Percentiles rank a stretch among this genome's conserved stretches.
phyloP scores from a whole-genome alignment of 1,284 basidiomycete genomes.

The Ceratobasidium sp. region DNA sequence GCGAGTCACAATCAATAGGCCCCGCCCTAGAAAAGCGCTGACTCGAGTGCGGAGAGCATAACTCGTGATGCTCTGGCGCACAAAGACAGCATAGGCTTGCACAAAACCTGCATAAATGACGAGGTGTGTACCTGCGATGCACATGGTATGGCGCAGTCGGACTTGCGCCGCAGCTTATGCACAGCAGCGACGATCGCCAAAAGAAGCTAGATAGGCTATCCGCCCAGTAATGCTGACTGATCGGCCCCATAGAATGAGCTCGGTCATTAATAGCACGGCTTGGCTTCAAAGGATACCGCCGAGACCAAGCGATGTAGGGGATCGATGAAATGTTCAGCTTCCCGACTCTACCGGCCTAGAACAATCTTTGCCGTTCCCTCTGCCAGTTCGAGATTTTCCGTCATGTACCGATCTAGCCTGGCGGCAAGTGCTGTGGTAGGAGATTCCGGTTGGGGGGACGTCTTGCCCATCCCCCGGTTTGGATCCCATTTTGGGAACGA shows the following conservation, averaged over 20 bases:
- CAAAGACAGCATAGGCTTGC: background rate
- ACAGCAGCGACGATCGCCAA: conserved; percentile 13
- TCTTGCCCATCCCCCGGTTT: background rate
- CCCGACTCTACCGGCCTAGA: conserved; percentile 1
- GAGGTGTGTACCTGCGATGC: background rate
- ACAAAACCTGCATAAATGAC: background rate
- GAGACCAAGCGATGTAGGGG: background rate
- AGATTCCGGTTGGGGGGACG: background rate
- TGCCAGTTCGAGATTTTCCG: conserved; percentile 26
- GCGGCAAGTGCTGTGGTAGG: background rate
- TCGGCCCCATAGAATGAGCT: background rate
- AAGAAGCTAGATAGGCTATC: conserved; percentile 9
- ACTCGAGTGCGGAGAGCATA: conserved; percentile 22
- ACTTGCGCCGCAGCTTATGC: conserved; percentile 18
- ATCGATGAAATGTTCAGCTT: background rate
- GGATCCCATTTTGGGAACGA: conserved; percentile 29
- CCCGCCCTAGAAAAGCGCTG: conserved; percentile 11
- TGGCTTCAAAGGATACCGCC: background rate
- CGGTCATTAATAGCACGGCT: conserved; percentile 30
- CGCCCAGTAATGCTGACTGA: conserved; percentile 11
- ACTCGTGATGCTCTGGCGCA: conserved; percentile 7
- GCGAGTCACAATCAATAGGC: conserved; percentile 32
- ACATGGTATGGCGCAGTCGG: background rate
- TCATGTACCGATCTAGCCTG: conserved; percentile 5
- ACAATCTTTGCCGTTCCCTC: conserved; percentile 24